phyloP scores from a whole-genome alignment of 2,329 filamentous ascomycete species.

The Beauveria scarabaeidicola region DNA sequence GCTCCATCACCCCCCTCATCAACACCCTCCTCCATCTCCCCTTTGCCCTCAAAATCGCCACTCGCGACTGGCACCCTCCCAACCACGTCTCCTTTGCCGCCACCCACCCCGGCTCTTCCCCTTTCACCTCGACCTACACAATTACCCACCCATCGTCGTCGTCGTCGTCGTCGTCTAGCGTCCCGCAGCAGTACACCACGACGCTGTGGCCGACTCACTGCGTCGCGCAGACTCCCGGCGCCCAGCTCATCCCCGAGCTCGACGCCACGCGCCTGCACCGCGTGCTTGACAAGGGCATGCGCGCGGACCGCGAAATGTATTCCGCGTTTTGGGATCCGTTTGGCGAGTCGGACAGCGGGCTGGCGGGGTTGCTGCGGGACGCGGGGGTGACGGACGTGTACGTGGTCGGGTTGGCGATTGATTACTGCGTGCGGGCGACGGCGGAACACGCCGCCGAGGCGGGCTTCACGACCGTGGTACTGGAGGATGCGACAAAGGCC shows the following conservation, averaged over 20 bases:
- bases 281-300: constrained; percentile 70
- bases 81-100: constrained; percentile 82
- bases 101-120: constrained; percentile 60
- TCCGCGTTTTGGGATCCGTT: constrained; percentile 84
- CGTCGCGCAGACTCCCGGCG: constrained; percentile 64
- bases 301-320: constrained; percentile 80
- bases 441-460: constrained; percentile 68
- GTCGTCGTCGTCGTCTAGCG: too few species aligned
- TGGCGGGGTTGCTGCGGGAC: constrained; percentile 49
- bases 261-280: constrained; percentile 49
- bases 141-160: constrained; percentile 51
- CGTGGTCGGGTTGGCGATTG: constrained; percentile 75
- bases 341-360: constrained; percentile 51
- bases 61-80: constrained; percentile 83
- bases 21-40: constrained; percentile 66
- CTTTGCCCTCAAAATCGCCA: constrained; percentile 69
- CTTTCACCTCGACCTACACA: constrained; percentile 57
- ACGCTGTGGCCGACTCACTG: constrained; percentile 89
- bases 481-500: constrained; percentile 69
- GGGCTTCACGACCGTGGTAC: constrained; percentile 68
- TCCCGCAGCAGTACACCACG: constrained; percentile 40
- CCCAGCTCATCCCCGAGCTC: constrained; percentile 66
- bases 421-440: constrained; percentile 81
- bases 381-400: constrained; percentile 67
- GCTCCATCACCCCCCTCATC: constrained; percentile 59